A percentile compares a stretch with the other conserved stretches of the same genome.
phyloP scores from a whole-genome alignment of 1,284 basidiomycete genomes.

The Vanrija pseudolonga region DNA sequence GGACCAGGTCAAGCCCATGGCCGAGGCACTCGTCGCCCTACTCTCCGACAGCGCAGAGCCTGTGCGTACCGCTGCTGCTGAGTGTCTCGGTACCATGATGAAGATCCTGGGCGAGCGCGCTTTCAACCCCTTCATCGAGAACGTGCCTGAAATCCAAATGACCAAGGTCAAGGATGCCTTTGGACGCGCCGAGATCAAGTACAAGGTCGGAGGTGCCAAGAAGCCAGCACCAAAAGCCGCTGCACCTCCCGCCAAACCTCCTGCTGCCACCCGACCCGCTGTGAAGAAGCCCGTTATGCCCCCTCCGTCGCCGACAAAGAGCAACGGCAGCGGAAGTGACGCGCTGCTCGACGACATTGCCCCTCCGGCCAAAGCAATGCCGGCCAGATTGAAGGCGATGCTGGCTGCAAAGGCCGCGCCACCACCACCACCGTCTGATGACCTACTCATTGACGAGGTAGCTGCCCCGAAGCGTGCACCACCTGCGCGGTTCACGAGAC shows the following conservation, averaged over 20 bases:
- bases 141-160: constrained; percentile 83
- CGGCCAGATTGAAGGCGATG: not conserved
- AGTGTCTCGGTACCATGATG: constrained; percentile 86
- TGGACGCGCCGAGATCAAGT: constrained; percentile 81
- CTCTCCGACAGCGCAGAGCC: constrained; percentile 88
- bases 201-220: constrained; percentile 63
- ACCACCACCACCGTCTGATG: constrained; percentile 13
- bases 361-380: constrained; percentile 2
- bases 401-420: constrained; percentile 5
- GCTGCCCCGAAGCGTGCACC: constrained; percentile 25
- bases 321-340: not conserved
- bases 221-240: constrained; percentile 51
- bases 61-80: constrained; percentile 84
- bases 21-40: constrained; percentile 70
- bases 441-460: constrained; percentile 24
- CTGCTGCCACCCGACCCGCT: constrained; percentile 34
- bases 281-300: constrained; percentile 50
- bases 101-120: constrained; percentile 95
- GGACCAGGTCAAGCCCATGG: constrained; percentile 76
- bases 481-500: constrained; percentile 27
- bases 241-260: constrained; percentile 51
- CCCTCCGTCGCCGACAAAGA: not conserved
- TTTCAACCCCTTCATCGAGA: constrained; percentile 82
- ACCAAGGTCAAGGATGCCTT: constrained; percentile 91
- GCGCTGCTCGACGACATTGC: constrained; percentile 4